Base-by-base conservation (phyloP, 2,329 filamentous ascomycete genomes). In the Microdochium nivale region DNA sequence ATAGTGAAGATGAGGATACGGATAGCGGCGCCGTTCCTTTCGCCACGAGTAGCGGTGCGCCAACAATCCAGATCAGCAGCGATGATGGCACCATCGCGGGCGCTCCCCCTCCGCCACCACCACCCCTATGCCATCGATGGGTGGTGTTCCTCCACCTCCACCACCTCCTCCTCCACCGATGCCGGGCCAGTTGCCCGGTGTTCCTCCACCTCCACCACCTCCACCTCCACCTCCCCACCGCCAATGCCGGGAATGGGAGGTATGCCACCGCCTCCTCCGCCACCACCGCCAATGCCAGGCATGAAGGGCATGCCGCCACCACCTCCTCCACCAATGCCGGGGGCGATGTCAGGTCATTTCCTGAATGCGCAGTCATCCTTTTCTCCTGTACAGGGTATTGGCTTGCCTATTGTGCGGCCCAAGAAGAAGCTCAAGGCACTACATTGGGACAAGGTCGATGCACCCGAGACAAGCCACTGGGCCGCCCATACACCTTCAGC, bases 401-500 rank as follows among this genome's bases (percentile, higher is more conserved):
- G 86, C 44, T 72, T 95, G 61, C 86, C 89, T 33, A 87, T 90
- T 54, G 88, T 90, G 50, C 79, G 92, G 60, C 90, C 94, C 23
- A 97, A 96, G 81, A 97, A 96, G 83, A 99, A 97, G 78, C 89
- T 99, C 69, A 99, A 99, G 82, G 92, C 92, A 53, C 79, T 99
- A 59, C 94, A 99, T 73, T 97, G 94, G 92, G 94, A 99, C 72
- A 97, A 97, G 76, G 90, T 99, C 51, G 94, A 99, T 69, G 81
- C 88, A 50, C 88, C 90, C 23, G 84, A 94, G 66, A 87, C 90
- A 49, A 96, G 92, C 51, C 88, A 96, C 60, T 97, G 92, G 92
- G 91, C 90, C 32, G 79, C 83, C 8, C 90, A 95, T 67, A 82
- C 88, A 27, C 87, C 89, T 4, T 95, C 89, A n/a, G 81, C 84